Evolutionary conservation across 306 rosid species (phyloP), one percentile per base, ranked within the genome.

Genomic region (Cicer chorassanicum): DNA sequence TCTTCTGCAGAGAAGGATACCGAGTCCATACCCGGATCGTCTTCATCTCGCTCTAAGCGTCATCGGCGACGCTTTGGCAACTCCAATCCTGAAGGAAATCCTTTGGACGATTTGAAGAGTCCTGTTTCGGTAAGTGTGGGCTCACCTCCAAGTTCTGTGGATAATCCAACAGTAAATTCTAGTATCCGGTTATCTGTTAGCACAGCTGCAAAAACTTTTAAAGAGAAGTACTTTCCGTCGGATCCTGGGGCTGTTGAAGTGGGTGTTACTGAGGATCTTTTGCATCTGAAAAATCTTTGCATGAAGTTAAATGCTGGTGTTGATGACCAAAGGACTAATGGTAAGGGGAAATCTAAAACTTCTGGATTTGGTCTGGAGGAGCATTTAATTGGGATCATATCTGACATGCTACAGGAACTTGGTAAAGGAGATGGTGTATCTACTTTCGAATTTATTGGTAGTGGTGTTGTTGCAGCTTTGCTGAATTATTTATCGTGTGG

Each of bases 381-480:
- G 65, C 87, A 73, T 77, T 81, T 92, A 82, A 85, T 82, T 79
- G 93, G 88, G 41, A 82, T 92, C 51, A 78, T 95, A 65, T 87
- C 91, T 72, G 99, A 92, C 84, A 88, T 95, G 93, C 92, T 95
- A 56, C 78, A 77, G 72, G 99, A 95, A 81, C 95, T 95, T 67
- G 83, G 97, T 73, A 95, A 95, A 83, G 98, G 97, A 83, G 97
- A 92, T 15, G 99, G 99, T 74, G 99, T 95, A 36, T 92, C 99
- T 61, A 95, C 99, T 62, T 95, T 95, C 87, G 99, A 95, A 85
- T 95, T 95, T 75, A 89, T 92, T 65, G 99, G 99, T 34, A 95
- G 99, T 77, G 99, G 99, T 75, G 99, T 88, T 64, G 89, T 95
- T 56, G 89, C 90, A 29, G 91, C 97, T 65, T 74, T 95, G 90